Base-by-base conservation (phyloP, 306 rosid genomes). In the Begonia loranthoides region DNA sequence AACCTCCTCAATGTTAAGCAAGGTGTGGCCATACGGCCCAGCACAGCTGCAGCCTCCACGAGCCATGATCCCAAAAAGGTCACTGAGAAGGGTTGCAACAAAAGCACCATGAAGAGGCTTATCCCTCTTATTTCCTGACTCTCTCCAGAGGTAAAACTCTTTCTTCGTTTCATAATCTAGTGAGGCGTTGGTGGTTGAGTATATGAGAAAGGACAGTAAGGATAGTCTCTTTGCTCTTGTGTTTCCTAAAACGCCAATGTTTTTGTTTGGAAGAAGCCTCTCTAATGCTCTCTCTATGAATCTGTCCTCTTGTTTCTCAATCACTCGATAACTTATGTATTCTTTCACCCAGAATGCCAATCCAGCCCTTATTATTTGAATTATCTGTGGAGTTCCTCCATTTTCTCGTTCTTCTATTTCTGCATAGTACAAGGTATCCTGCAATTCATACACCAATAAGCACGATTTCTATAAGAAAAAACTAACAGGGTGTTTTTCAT, bases 31-130 rank as follows among this genome's bases (percentile, higher is more conserved):
- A 43, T 84, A 84, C 8, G 94, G 97, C 24, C 87, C 97, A n/a
- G 97, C 95, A 59, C 95, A 89, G 34, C 79, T 83, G 55, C 97
- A 84, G 10, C 95, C 94, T 1, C 97, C 97, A 17, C 94, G 60
- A 62, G 95, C 82, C 64, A 84, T 95, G 46, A 89, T 79, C 19
- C 97, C 97, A 17, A 89, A 89, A 19, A 82, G 60, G 58, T 84
- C 95, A 69, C 77, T 89, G 33, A 89, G 80, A 14, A 89, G 55
- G 9, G 79, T 43, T 49, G 95, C 84, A 58, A 82, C 84, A 40
- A 82, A 84, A 52, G 82, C 71, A 13, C 97, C 94, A 68, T 79
- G 84, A 45, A 89, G 87, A 56, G 90, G 89, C 49, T 77, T 82
- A 0, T 54, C 89, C 64, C 84, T 78, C 57, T 57, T 67, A 41